phyloP scores from a whole-genome alignment of 495 filamentous ascomycete genomes.

The Penicillium coprophilum region DNA sequence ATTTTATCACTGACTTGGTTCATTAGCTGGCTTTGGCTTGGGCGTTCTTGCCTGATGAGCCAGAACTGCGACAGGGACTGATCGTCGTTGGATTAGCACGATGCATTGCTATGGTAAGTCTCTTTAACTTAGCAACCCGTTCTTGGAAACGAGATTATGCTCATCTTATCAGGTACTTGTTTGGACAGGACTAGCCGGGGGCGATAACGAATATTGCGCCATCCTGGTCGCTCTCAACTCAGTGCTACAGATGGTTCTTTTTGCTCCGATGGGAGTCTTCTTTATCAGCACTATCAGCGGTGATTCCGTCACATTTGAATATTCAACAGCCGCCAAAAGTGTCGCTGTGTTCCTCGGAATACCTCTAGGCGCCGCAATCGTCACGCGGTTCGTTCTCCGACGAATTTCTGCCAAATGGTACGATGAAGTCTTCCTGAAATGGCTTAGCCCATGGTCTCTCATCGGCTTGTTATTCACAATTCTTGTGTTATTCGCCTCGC shows the following conservation, averaged over 20 bases:
- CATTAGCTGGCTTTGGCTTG: slow-evolving; percentile 63
- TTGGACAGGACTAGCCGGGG: slow-evolving; percentile 76
- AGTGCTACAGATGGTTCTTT: slow-evolving; percentile 81
- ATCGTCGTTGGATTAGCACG: slow-evolving; percentile 75
- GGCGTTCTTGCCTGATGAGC: slow-evolving; percentile 77
- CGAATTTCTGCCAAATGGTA: slow-evolving; percentile 59
- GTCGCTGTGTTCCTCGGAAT: slow-evolving; percentile 87
- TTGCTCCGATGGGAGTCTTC: slow-evolving; percentile 74
- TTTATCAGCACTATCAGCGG: slow-evolving; percentile 70
- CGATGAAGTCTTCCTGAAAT: slow-evolving; percentile 66
- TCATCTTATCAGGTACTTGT: slow-evolving; percentile 58
- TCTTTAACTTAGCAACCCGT: slow-evolving; percentile 5
- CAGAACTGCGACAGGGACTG: slow-evolving; percentile 65
- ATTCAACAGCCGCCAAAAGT: slow-evolving; percentile 70
- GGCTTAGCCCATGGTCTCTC: slow-evolving; percentile 69
- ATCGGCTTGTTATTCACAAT: slow-evolving; percentile 87
- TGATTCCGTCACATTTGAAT: slow-evolving; percentile 53
- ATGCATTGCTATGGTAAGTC: slow-evolving; percentile 77
- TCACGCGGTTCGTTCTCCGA: slow-evolving; percentile 68
- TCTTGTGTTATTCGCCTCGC: slow-evolving; percentile 78
- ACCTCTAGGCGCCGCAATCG: slow-evolving; percentile 73
- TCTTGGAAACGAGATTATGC: slow-evolving; percentile 1
- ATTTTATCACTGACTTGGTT: slow-evolving; percentile 4
- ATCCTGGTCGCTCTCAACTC: slow-evolving; percentile 90
- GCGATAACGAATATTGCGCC: slow-evolving; percentile 82